Percentiles rank a stretch among this genome's conserved stretches.
phyloP scores from a whole-genome alignment of 2,329 filamentous ascomycete species.

The Cordyceps farinosa region DNA sequence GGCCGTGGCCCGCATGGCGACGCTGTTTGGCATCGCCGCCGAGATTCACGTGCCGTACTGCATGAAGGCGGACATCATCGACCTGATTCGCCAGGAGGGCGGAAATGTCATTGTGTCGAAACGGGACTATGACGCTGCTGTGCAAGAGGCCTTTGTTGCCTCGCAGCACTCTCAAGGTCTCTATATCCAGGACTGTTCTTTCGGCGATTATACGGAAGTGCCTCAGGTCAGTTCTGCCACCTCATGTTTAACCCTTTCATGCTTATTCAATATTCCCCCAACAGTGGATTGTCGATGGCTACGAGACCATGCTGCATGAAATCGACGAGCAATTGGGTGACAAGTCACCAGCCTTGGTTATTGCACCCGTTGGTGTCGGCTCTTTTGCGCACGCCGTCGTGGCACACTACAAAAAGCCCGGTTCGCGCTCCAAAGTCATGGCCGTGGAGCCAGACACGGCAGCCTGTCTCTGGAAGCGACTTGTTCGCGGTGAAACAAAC shows the following conservation, averaged over 20 bases:
- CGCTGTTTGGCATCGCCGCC: conserved; percentile 51
- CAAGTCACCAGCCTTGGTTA: conserved; percentile 42
- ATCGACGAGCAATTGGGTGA: conserved; percentile 55
- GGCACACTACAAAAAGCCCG: conserved; percentile 55
- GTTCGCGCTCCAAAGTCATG: conserved; percentile 42
- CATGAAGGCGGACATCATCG: conserved; percentile 52
- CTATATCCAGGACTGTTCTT: conserved; percentile 66
- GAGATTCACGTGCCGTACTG: conserved; percentile 60
- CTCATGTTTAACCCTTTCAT: background rate
- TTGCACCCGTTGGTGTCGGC: conserved; percentile 67
- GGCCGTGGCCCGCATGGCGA: conserved; percentile 66
- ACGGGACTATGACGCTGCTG: conserved; percentile 62
- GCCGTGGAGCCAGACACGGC: conserved; percentile 68
- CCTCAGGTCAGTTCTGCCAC: conserved; percentile 45
- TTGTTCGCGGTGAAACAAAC: conserved; percentile 45
- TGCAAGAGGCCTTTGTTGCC: conserved; percentile 45
- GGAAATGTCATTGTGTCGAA: conserved; percentile 53
- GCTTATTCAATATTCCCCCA: background rate
- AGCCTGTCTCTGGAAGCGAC: conserved; percentile 53
- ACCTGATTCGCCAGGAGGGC: conserved; percentile 58
- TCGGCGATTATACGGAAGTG: conserved; percentile 62
- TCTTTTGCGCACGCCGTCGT: conserved; percentile 68
- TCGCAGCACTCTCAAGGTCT: conserved; percentile 40
- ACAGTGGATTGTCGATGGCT: conserved; percentile 74
- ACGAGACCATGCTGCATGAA: conserved; percentile 68